Evolutionary conservation across 2,329 filamentous ascomycete species (phyloP).

Genomic region (Aureobasidium sp.): DNA sequence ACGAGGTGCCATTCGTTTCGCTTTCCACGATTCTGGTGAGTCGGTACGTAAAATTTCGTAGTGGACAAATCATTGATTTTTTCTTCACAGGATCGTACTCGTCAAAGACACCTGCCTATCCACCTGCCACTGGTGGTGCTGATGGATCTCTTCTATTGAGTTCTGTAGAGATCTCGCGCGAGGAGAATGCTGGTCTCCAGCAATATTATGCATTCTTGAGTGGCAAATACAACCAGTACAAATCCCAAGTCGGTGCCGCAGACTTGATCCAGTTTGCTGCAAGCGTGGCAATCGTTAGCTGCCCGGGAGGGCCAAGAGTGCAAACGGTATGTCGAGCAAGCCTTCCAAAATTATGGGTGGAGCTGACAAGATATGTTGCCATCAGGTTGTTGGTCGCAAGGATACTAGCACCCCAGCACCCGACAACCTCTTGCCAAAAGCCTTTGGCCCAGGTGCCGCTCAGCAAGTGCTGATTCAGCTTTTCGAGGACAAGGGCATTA

Average conservation of each 20-base stretch:
- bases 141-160: conserved; percentile 41
- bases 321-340: conserved; percentile 18
- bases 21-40: conserved; percentile 35
- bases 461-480: conserved; percentile 38
- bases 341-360: not conserved
- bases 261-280: conserved; percentile 45
- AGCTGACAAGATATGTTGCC: conserved; percentile 30
- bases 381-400: conserved; percentile 31
- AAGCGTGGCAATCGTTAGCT: conserved; percentile 40
- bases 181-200: conserved; percentile 28
- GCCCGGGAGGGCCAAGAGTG: conserved; percentile 47
- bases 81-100: conserved; percentile 18
- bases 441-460: conserved; percentile 30
- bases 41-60: not conserved
- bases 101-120: conserved; percentile 18
- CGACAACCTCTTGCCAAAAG: conserved; percentile 30
- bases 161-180: conserved; percentile 33
- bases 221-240: conserved; percentile 27
- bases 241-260: conserved; percentile 39
- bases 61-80: not conserved
- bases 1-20: conserved; percentile 28
- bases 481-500: conserved; percentile 47
- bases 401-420: conserved; percentile 30
- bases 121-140: conserved; percentile 36
- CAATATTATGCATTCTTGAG: conserved; percentile 36